Percentiles rank a stretch among this genome's conserved stretches.
Conservation (phyloP, 352 stramenopile species). For the Plasmopara muralis region DNA sequence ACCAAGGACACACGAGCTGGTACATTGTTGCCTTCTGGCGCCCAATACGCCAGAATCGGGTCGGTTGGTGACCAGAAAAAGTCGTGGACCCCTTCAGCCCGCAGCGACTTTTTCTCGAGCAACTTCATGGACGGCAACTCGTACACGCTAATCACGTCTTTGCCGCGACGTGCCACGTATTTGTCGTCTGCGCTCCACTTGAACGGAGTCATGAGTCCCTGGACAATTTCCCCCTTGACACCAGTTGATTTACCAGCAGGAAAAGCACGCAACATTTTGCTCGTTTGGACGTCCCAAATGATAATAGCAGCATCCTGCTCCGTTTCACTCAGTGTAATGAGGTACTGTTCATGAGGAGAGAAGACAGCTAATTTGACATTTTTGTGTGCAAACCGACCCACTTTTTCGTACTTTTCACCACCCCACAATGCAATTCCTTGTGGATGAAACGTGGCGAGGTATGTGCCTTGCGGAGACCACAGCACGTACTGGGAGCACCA, state of each 20-base stretch:
- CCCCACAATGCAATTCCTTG: slow-evolving; percentile 98
- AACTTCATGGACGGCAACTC: slow-evolving; percentile 95
- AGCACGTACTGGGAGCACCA: slow-evolving; percentile 98
- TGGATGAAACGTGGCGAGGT: slow-evolving; percentile 96
- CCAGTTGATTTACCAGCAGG: slow-evolving; percentile 71
- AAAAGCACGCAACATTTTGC: slow-evolving; percentile 82
- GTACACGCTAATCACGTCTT: slow-evolving; percentile 91
- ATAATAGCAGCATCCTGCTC: slow-evolving; percentile 93
- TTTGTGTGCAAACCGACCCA: slow-evolving; percentile 93
- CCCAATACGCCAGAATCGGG: slow-evolving; percentile 95
- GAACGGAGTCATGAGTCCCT: slow-evolving; percentile 82
- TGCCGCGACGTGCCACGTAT: slow-evolving; percentile 93
- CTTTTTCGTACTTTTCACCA: slow-evolving; percentile 94
- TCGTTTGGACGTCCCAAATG: slow-evolving; percentile 93
- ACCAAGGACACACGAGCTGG: slow-evolving; percentile 96
- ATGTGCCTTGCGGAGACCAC: slow-evolving; percentile 95
- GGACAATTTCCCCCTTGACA: slow-evolving; percentile 64
- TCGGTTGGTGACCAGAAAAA: slow-evolving; percentile 97
- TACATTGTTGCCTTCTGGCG: slow-evolving; percentile 90
- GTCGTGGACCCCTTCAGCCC: slow-evolving; percentile 92
- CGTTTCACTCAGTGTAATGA: slow-evolving; percentile 95
- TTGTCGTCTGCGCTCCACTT: slow-evolving; percentile 96
- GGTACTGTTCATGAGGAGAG: slow-evolving; percentile 94
- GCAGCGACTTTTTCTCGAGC: slow-evolving; percentile 96
- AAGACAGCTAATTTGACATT: slow-evolving; percentile 94